These are phyloP conservation scores for Populus euphratica DNA, from an alignment of 345 rosid genomes.

Conservation along the genomic window DNA sequence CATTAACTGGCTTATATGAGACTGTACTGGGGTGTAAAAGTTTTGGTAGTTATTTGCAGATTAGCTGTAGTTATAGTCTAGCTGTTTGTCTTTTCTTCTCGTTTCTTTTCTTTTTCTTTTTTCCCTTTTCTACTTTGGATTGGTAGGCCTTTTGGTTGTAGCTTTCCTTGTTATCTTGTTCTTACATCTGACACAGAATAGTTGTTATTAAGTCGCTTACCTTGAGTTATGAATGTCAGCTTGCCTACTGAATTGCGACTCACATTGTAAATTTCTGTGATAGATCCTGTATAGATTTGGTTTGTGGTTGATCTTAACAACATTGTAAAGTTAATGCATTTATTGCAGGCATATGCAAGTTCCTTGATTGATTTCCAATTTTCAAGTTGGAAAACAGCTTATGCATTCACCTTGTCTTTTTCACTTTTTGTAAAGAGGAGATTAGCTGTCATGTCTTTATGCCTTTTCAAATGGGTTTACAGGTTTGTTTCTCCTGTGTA, in stretches of 20 bases:
- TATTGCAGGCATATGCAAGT: background rate
- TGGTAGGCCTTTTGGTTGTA: background rate
- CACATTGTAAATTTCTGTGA: background rate
- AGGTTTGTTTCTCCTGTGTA: background rate
- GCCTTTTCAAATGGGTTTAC: background rate
- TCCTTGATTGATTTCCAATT: background rate
- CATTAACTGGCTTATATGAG: background rate
- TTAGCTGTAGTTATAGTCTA: background rate
- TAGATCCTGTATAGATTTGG: background rate
- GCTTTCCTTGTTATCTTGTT: background rate
- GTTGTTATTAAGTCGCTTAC: background rate
- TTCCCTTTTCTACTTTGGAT: background rate
- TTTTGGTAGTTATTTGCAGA: background rate
- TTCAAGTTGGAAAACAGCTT: background rate
- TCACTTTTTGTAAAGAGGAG: background rate
- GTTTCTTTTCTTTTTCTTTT: background rate
- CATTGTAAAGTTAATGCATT: background rate
- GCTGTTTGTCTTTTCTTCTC: background rate
- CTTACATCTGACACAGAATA: background rate
- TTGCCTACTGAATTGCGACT: background rate
- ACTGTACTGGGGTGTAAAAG: background rate
- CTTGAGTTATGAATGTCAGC: background rate
- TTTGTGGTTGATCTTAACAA: background rate
- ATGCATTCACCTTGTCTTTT: background rate
- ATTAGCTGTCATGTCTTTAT: background rate